phyloP scores from a whole-genome alignment of 1,284 basidiomycete species.

The Cystobasidium pallidum region DNA sequence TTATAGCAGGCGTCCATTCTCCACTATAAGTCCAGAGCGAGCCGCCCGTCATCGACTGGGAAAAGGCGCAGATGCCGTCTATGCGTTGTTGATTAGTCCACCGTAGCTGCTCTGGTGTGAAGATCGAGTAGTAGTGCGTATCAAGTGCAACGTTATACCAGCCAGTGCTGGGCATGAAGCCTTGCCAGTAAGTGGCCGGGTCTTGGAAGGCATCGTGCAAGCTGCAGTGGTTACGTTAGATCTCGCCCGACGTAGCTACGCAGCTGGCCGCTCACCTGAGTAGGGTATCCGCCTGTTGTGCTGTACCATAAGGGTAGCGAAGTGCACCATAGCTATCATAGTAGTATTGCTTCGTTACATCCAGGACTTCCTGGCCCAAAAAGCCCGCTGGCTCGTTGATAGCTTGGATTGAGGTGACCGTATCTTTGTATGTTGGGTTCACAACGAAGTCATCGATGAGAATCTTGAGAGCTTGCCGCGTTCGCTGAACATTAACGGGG shows the following conservation, averaged over 20 bases:
- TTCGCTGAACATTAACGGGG: conserved; percentile 66
- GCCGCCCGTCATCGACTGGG: conserved; percentile 30
- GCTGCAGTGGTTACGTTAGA: not conserved
- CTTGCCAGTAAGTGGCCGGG: conserved; percentile 70
- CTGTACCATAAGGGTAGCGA: conserved; percentile 25
- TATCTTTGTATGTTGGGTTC: conserved; percentile 61
- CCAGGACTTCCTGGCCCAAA: not conserved
- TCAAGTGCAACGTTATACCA: conserved; percentile 71
- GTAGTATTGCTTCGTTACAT: conserved; percentile 27
- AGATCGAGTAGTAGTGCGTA: conserved; percentile 52
- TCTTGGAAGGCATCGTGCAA: conserved; percentile 83
- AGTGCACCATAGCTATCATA: conserved; percentile 28
- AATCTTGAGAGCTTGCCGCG: conserved; percentile 55
- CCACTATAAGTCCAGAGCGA: conserved; percentile 53
- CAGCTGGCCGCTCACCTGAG: conserved; percentile 10
- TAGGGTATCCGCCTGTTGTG: conserved; percentile 15
- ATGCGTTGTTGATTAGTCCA: conserved; percentile 21
- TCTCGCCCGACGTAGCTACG: too few species aligned
- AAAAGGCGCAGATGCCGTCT: conserved; percentile 8
- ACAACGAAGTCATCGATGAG: conserved; percentile 40
- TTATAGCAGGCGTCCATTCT: conserved; percentile 55
- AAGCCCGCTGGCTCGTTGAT: conserved; percentile 37
- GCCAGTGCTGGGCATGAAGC: conserved; percentile 63
- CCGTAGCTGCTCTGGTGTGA: not conserved
- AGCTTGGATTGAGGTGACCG: conserved; percentile 63